A percentile compares a stretch with the other conserved stretches of the same genome.
Conservation (phyloP, 208 protist species). For the Kentomonas sorsogonicus region DNA sequence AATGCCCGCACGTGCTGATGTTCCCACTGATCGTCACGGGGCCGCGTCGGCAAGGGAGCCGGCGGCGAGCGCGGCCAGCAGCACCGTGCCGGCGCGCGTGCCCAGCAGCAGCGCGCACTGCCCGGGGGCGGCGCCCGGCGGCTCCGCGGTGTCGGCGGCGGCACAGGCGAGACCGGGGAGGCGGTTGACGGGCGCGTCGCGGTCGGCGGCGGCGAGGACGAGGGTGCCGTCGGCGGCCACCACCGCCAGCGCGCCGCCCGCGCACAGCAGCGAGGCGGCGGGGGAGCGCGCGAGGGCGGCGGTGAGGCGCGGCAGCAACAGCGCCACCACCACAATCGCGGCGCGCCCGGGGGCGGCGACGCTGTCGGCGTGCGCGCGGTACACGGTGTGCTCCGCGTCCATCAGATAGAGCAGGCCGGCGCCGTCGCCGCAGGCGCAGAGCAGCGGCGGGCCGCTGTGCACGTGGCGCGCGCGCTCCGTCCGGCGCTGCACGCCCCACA, state of each 20-base stretch:
- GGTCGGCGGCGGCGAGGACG: slow-evolving; percentile 13
- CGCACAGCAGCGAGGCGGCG: slow-evolving; percentile 12
- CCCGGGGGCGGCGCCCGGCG: neutral
- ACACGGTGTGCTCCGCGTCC: slow-evolving; percentile 32
- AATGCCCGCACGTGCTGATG: too few species aligned
- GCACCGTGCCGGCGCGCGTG: slow-evolving; percentile 20
- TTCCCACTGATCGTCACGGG: too few species aligned
- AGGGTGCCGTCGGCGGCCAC: slow-evolving; percentile 9
- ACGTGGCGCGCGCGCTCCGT: slow-evolving; percentile 57
- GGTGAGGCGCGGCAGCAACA: too few species aligned
- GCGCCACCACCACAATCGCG: slow-evolving; percentile 24
- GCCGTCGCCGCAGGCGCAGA: slow-evolving; percentile 23
- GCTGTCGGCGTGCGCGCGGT: slow-evolving; percentile 40
- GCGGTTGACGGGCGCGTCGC: slow-evolving; percentile 15
- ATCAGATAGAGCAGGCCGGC: slow-evolving; percentile 40
- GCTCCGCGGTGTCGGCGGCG: neutral
- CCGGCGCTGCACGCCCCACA: slow-evolving; percentile 57
- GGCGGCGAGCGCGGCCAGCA: slow-evolving; percentile 16
- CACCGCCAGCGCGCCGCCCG: slow-evolving; percentile 11
- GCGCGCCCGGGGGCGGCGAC: slow-evolving; percentile 41
- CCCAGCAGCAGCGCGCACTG: slow-evolving; percentile 22
- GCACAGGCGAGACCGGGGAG: too few species aligned
- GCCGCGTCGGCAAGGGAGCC: too few species aligned
- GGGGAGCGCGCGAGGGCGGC: too few species aligned
- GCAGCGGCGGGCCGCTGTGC: slow-evolving; percentile 33